Percentiles rank a stretch among this genome's conserved stretches.
Evolutionary conservation across 305 asterid genomes (phyloP).

Genomic region (Petunia hybrid): DNA sequence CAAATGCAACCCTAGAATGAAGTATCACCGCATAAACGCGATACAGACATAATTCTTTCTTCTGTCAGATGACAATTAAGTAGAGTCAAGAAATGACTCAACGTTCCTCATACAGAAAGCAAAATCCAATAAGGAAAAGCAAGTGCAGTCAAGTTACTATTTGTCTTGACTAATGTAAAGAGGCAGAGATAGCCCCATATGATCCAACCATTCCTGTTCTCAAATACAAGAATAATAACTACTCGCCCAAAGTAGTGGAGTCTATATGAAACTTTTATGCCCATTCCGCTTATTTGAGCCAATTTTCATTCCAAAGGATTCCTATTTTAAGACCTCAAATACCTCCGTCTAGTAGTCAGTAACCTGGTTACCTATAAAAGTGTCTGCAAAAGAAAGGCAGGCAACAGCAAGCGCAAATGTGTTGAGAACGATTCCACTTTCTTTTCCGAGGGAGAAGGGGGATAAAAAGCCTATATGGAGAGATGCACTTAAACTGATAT

Average conservation of each 20-base stretch:
- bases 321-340: neutral
- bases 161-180: neutral
- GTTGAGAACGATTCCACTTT: neutral
- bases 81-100: neutral
- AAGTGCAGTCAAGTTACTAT: neutral
- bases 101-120: neutral
- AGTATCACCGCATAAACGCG: neutral
- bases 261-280: slow-evolving; percentile 9
- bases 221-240: neutral
- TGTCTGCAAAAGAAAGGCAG: neutral
- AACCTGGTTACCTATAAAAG: neutral
- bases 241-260: neutral
- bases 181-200: neutral
- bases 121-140: slow-evolving; percentile 12
- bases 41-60: neutral
- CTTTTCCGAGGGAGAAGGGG: neutral
- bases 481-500: neutral
- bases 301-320: neutral
- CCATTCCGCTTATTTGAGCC: neutral
- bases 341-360: neutral
- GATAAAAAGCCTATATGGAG: neutral
- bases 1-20: neutral
- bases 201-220: neutral
- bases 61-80: neutral
- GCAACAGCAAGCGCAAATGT: neutral